Base-by-base conservation (phyloP, 164 flowering plant genomes). In the Kalanchoe fedtschenkoi region DNA sequence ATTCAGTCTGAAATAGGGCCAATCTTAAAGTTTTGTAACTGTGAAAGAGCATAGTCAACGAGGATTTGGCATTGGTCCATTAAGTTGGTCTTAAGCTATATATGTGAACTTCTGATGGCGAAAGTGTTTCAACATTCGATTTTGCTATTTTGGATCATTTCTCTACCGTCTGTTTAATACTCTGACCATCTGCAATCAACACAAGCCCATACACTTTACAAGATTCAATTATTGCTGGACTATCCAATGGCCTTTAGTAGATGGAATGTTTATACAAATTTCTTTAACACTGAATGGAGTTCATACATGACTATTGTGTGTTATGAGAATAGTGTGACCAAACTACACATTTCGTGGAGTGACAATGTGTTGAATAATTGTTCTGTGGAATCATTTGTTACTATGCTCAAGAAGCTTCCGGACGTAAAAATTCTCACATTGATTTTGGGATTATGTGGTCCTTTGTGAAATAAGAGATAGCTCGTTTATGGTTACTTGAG, bases 381-480 rank as follows among this genome's bases (percentile, higher is more conserved):
- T 78, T 93, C 99, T 22, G 72, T 81, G 2, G 84, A 79, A 34
- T 83, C 97, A 26, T 81, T 90, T 62, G 65, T 88, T 10, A 75
- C 78, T 0, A 81, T 85, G 2, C 88, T 93, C 29, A 86, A 68
- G 41, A 73, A 71, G 63, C 83, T 93, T 34, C 84, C 95, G 0
- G 71, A 69, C 66, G 69, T 93, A 74, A 93, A 83, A 68, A 96
- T 93, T 60, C 83, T 93, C 57, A 77, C 80, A 15, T 70, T 93
- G 73, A 92, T 79, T 65, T 87, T 93, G 2, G 99, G 99, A 32
- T 65, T 93, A 64, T 87, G 97, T 90, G 99, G 97, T 19, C 76
- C 76, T 0, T 56, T 93, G 55, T 88, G 97, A 6, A 74, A 72
- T 28, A 78, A n/a, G n/a, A 84, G 55, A 74, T 90, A 35, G 69